Evolutionary conservation across 2,329 filamentous ascomycete species (phyloP).

Genomic region (Xylariaceae sp.): DNA sequence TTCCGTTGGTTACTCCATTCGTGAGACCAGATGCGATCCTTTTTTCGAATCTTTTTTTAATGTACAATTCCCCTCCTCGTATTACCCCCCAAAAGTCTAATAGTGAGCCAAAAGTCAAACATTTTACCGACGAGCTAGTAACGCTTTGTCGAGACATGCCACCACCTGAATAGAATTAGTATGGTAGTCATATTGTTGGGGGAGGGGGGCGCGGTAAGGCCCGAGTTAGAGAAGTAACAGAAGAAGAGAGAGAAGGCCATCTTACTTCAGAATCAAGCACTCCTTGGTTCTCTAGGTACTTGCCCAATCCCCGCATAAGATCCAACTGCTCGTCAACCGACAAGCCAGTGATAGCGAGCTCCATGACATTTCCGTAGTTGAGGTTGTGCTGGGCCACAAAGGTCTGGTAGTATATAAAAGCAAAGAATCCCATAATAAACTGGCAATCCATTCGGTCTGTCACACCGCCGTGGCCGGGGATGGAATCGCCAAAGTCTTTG

Average conservation of each 20-base stretch:
- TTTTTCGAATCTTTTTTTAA: too few species aligned
- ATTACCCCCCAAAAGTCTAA: too few species aligned
- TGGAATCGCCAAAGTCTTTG: slow-evolving; percentile 98
- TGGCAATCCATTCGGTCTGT: slow-evolving; percentile 99
- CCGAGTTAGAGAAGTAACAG: background rate
- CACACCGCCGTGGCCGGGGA: slow-evolving; percentile 95
- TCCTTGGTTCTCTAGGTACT: slow-evolving; percentile 64
- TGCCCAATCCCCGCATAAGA: slow-evolving; percentile 60
- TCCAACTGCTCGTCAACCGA: slow-evolving; percentile 86
- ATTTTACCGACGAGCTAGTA: slow-evolving; percentile 28
- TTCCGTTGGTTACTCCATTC: too few species aligned
- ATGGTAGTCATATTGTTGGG: background rate
- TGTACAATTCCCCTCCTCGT: too few species aligned
- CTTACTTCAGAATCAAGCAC: slow-evolving; percentile 40
- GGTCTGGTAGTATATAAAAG: slow-evolving; percentile 97
- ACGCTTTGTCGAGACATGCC: slow-evolving; percentile 34
- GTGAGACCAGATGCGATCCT: too few species aligned
- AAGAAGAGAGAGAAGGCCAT: background rate
- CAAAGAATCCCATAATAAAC: slow-evolving; percentile 99
- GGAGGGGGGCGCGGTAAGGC: too few species aligned
- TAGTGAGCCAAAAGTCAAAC: too few species aligned
- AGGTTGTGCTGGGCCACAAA: slow-evolving; percentile 90
- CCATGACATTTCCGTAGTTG: slow-evolving; percentile 80
- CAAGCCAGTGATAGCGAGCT: slow-evolving; percentile 86
- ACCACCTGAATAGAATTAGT: slow-evolving; percentile 28